Conservation (phyloP, 2,329 filamentous ascomycete species). For the Talaromyces sp. region DNA sequence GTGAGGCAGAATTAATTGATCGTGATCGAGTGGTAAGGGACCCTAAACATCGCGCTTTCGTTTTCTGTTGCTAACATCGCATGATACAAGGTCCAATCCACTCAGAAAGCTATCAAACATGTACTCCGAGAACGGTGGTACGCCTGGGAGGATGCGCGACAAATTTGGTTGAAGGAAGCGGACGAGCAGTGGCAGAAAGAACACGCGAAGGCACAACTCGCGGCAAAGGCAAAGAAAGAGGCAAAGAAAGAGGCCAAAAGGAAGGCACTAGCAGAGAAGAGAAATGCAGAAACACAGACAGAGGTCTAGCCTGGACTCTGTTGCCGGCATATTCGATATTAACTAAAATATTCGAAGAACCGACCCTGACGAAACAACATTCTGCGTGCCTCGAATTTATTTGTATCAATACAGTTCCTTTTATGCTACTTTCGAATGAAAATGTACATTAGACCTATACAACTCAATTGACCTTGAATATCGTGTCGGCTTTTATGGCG, state of each 20-base stretch:
- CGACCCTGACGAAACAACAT: neutral
- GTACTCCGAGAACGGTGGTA: constrained; percentile 84
- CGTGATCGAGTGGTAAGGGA: constrained; percentile 65
- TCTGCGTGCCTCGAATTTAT: neutral
- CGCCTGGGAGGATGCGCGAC: constrained; percentile 59
- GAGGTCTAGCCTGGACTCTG: neutral
- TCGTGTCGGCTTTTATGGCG: neutral
- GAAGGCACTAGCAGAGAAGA: neutral
- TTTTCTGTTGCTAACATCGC: neutral
- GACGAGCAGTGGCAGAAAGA: constrained; percentile 24
- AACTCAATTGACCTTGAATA: neutral
- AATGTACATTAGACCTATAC: constrained; percentile 8
- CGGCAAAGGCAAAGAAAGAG: neutral
- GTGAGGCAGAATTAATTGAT: constrained; percentile 61
- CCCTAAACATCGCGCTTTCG: neutral
- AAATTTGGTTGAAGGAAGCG: constrained; percentile 22
- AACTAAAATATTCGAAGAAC: neutral
- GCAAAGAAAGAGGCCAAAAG: constrained; percentile 1
- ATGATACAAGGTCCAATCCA: constrained; percentile 63
- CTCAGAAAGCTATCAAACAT: constrained; percentile 80
- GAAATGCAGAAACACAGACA: neutral
- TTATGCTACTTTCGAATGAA: neutral
- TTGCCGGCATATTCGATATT: neutral
- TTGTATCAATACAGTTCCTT: neutral
- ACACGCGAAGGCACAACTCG: neutral